Evolutionary conservation across 768 basidiomycete species (phyloP), one percentile per base, ranked within the genome.

Genomic region (Termitomyces sp.): DNA sequence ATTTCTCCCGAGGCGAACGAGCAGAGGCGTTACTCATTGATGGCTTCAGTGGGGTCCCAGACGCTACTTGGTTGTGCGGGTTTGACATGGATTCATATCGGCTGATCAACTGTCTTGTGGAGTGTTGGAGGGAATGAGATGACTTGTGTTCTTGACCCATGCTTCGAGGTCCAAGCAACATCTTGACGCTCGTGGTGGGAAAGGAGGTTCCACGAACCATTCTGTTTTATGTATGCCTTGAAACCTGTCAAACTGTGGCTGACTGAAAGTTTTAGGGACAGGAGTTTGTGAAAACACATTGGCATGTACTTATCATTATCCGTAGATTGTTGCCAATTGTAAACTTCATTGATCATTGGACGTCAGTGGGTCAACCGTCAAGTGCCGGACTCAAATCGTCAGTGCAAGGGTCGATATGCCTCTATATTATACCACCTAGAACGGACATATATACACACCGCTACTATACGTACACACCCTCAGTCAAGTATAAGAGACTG

Each of bases 91-190:
- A 74, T 64, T 86, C 84, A 61, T 76, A 85, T 50, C 74, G 76
- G 59, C 71, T 73, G 61, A 85, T 82, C 20, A 85, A 68, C 32
- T 79, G 79, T 60, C 77, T 84, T 3, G 83, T 76, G 22, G 83
- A 78, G 49, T 66, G 66, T 49, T 72, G 64, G 28, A 65, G 60
- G 8, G 33, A 22, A 33, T 30, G 3, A n/a, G 41, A 24, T 40
- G n/a, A 32, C 5, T 45, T 26, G 36, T 56, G 38, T 30, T 14
- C 35, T 33, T 55, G 20, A 26, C 51, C 61, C 61, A 66, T 61
- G 38, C 5, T 65, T 51, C 62, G 60, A 43, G 62, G 66, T 35
- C 64, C 64, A 35, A 62, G 49, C 62, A 62, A 32, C 62, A 65
- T 66, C 33, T n/a, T 18, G 14, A 20, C 33, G 28, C 11, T 33